These are phyloP conservation scores for Spatholobus suberectus DNA, from an alignment of 306 rosid genomes.

Conservation along the genomic window DNA sequence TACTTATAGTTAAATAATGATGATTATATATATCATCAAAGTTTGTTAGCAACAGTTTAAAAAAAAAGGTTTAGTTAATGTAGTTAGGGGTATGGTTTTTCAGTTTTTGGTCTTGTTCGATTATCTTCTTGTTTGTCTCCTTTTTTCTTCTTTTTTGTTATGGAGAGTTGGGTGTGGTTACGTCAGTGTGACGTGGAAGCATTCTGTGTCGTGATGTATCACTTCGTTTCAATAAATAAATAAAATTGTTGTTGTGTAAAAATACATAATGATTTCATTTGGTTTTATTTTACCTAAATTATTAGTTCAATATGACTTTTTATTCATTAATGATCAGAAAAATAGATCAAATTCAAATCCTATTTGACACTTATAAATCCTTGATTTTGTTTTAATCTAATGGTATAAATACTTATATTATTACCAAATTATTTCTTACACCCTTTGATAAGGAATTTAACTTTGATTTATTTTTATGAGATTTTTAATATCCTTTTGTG, in stretches of 20 bases:
- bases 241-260: neutral
- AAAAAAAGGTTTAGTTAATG: neutral
- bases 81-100: no score
- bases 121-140: neutral
- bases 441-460: no score
- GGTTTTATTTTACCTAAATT: no score
- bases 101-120: neutral
- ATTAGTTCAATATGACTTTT: no score
- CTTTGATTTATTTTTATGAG: no score
- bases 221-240: constrained; percentile 8
- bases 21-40: neutral
- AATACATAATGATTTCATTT: neutral
- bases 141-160: neutral
- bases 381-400: no score
- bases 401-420: no score
- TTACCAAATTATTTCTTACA: no score
- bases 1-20: constrained; percentile 18
- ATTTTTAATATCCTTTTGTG: no score
- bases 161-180: neutral
- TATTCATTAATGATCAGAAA: no score
- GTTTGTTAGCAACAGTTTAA: neutral
- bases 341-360: no score
- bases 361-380: no score
- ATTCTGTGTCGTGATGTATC: neutral
- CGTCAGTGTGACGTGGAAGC: neutral